Evolutionary conservation across 1,284 basidiomycete species (phyloP), one percentile per base, ranked within the genome.

Genomic region (Fomitopsis schrenkii): DNA sequence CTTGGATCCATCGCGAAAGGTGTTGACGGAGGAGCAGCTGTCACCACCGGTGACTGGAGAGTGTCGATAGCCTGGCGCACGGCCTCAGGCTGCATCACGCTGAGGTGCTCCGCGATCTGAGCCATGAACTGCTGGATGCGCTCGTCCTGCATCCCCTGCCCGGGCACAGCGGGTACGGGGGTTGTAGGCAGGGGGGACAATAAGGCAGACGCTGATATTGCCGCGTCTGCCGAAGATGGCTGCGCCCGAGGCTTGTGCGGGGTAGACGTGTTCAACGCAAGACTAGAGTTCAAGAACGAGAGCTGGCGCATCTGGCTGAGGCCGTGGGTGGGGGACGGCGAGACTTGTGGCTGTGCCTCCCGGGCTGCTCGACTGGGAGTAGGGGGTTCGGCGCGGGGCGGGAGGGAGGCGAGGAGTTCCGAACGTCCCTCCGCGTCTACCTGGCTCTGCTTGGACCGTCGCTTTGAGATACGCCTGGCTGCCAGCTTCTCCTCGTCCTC

Each of bases 21-120:
- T 7, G 63, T 60, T n/a, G 63, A 57, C 5, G 59, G 64, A 6
- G 64, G 53, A 14, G 63, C 58, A 46, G 53, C 60, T 8, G 56
- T 57, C 15, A 35, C 52, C 19, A 35, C 15, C 5, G 59, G 59
- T 17, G 59, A 57, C 10, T 40, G 57, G 22, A 45, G 14, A 19
- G 50, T 30, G 17, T 55, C 48, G 19, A 28, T 5, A 0, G 19
- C 50, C 26, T 10, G 33, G 19, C 19, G 36, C 17, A 36, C 74
- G 62, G 60, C 75, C 62, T 74, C 75, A 41, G 77, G 74, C 67
- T 88, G 85, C 77, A 94, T 86, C 53, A 83, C 83, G 62, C 87
- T 87, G 53, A 95, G 83, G 68, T 93, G 90, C 46, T 92, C 86
- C 7, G 88, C 88, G 56, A 95, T 87, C 73, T 94, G 90, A 60